Conservation (phyloP, 1,139 yeast species). For the Geotrichum histeridarum region DNA sequence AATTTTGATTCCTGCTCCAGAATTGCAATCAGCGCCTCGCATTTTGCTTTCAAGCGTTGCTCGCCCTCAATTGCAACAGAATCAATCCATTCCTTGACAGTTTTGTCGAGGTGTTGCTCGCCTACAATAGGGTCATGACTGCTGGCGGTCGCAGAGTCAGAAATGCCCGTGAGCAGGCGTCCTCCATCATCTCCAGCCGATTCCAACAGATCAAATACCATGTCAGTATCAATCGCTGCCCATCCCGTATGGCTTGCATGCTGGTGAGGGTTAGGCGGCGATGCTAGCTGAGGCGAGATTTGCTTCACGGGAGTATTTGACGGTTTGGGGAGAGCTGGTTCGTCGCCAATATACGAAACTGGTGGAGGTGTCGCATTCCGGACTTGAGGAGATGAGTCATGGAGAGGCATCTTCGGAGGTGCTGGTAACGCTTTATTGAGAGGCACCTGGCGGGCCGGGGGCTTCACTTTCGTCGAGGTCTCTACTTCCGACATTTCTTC, state of each 20-base stretch:
- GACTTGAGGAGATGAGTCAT: constrained; percentile 1
- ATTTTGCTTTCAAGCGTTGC: not conserved
- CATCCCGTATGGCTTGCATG: constrained; percentile 21
- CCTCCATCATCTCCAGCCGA: not conserved
- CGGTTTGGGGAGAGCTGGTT: not conserved
- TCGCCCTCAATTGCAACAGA: constrained; percentile 30
- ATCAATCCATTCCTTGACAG: constrained; percentile 64
- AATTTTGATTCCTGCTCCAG: constrained; percentile 29
- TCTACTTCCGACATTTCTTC: not conserved
- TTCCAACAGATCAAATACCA: constrained; percentile 37
- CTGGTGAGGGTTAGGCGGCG: not conserved
- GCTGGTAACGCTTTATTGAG: not conserved
- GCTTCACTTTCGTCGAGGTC: not conserved
- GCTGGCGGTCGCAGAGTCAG: not conserved
- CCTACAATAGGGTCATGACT: constrained; percentile 17
- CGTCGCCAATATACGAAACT: not conserved
- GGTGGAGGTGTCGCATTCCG: constrained; percentile 15
- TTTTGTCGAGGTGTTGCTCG: constrained; percentile 54
- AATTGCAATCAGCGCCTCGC: constrained; percentile 13
- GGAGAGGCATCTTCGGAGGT: constrained; percentile 8
- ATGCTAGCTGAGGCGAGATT: not conserved
- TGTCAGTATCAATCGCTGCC: constrained; percentile 32
- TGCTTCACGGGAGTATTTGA: not conserved
- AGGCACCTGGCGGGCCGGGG: not conserved
- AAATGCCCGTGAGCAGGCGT: too few relatives aligned